Conservation (phyloP, 805 yeast species). For the Blastobotrys mokoenaii region DNA sequence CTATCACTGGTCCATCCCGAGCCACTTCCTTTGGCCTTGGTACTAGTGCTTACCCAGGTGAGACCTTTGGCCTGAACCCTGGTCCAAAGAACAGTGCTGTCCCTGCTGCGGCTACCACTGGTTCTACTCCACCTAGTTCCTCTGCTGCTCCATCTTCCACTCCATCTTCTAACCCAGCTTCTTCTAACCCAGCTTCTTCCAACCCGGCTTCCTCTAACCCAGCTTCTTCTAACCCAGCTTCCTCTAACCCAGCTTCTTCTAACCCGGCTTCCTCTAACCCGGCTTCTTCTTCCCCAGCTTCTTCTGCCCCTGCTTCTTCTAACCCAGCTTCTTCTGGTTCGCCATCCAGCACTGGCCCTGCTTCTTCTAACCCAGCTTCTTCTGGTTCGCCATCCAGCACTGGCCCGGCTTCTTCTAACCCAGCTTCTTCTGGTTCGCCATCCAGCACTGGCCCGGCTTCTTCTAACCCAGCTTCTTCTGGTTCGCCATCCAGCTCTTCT, state of each 20-base stretch:
- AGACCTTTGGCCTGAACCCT: constrained; percentile 1
- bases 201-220: neutral
- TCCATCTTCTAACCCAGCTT: neutral
- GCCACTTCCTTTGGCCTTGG: constrained; percentile 3
- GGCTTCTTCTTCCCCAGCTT: too few species aligned
- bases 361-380: neutral
- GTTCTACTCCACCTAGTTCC: neutral
- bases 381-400: neutral
- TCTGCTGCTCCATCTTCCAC: neutral
- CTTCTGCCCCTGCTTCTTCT: neutral
- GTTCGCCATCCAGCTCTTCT: neutral
- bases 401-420: neutral
- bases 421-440: neutral
- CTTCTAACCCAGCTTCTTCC: neutral
- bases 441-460: too few species aligned
- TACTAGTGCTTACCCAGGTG: neutral
- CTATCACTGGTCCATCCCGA: constrained; percentile 1
- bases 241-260: neutral
- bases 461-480: too few species aligned
- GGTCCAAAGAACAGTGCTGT: neutral
- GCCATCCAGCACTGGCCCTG: neutral
- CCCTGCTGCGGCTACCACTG: neutral
- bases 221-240: neutral
- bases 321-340: neutral
- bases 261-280: too few species aligned